phyloP scores from a whole-genome alignment of 352 stramenopile species.

The Phytophthora gonapodyides region DNA sequence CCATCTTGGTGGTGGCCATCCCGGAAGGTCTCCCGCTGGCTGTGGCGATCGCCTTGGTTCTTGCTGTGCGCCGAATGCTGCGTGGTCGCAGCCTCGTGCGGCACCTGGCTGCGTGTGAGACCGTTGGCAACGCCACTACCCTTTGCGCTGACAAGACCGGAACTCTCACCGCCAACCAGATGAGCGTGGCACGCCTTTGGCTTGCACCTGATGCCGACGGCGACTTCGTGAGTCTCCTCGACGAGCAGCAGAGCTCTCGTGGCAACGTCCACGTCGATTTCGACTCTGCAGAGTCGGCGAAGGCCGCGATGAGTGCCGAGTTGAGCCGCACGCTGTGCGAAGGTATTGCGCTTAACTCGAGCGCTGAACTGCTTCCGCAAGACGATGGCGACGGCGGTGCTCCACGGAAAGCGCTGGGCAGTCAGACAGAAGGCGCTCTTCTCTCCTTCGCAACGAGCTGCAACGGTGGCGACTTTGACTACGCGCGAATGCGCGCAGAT shows the following conservation, averaged over 20 bases:
- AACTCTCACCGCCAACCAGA: conserved; percentile 96
- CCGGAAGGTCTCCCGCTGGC: conserved; percentile 91
- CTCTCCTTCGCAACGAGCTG: conserved; percentile 24
- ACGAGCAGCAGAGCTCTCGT: neutral
- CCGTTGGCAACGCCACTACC: conserved; percentile 96
- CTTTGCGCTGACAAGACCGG: conserved; percentile 98
- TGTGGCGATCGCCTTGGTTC: conserved; percentile 89
- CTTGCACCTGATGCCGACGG: conserved; percentile 27
- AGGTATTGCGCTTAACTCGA: conserved; percentile 87
- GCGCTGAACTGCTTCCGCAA: conserved; percentile 62
- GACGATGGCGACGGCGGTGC: conserved; percentile 19
- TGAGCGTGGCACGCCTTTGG: conserved; percentile 91
- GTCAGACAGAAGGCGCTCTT: conserved; percentile 50
- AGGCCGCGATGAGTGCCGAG: conserved; percentile 7
- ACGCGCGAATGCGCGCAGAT: conserved; percentile 28
- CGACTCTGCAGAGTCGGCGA: neutral
- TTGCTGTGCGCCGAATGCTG: conserved; percentile 95
- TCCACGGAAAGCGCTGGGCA: conserved; percentile 41
- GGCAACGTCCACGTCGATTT: conserved; percentile 18
- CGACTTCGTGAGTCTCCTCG: conserved; percentile 14
- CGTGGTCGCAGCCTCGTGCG: conserved; percentile 96
- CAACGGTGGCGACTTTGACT: conserved; percentile 29
- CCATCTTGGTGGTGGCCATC: conserved; percentile 80
- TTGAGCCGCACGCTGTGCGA: conserved; percentile 57
- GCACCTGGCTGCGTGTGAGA: conserved; percentile 96